Base-by-base conservation (phyloP, 345 rosid genomes). In the Eucalyptus virginea region DNA sequence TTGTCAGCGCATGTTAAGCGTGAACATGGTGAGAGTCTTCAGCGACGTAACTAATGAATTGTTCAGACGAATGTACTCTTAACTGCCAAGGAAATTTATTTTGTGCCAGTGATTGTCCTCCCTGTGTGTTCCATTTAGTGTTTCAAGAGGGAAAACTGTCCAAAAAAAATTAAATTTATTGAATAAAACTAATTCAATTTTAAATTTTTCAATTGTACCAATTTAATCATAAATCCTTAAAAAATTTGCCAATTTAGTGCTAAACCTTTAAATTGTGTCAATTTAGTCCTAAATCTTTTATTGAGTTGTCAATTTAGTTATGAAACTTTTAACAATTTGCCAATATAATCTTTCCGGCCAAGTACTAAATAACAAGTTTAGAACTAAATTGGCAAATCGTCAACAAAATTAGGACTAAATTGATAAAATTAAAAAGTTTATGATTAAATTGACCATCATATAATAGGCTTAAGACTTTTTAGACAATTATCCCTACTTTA, bases 371-470 rank as follows among this genome's bases (percentile, higher is more conserved):
- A 24, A 24, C 30, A 23, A 2, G 6, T 24, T 24, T 24, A 24
- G 6, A 26, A 24, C 1, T 56, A 56, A 56, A 56, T 56, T 1
- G 62, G 6, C 30, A 24, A 56, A 56, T 56, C 1, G 6, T 5
- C 0, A 56, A 56, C 24, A 24, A 26, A 1, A 10, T 0, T 26
- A 23, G 0, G 30, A 56, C 6, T 56, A 56, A 24, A 56, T 56
- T 56, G 6, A 56, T 24, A 56, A 24, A 56, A 24, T 56, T 10
- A 0, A 56, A 56, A 56, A 24, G 0, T 56, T 4, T 56, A 56
- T 23, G 1, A 56, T 56, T 56, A 11, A 10, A 56, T 56, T 56
- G 62, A 1, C 0, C 3, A 6, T 24, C 3, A 10, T 56, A 56
- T 24, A 56, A 56, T 24, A 56, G 6, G 3, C 1, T 56, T 24